Evolutionary conservation across 345 rosid genomes (phyloP).

Genomic region (Acer negundo): DNA sequence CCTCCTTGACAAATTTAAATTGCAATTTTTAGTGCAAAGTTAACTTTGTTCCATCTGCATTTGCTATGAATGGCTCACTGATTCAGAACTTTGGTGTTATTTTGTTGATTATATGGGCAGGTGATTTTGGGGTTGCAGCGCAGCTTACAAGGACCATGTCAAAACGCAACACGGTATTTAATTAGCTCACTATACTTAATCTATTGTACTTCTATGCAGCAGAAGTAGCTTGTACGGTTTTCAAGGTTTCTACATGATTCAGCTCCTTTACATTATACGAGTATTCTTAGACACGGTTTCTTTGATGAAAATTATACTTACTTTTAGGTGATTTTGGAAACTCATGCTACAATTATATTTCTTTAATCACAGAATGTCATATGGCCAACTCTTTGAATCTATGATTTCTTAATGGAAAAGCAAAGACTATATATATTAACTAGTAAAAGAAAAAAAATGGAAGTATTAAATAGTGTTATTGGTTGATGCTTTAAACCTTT

Average conservation of each 20-base stretch:
- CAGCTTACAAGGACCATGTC: slow-evolving; percentile 99
- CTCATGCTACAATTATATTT: not conserved
- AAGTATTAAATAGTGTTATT: not conserved
- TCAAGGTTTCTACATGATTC: not conserved
- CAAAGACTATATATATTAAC: not conserved
- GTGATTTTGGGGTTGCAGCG: slow-evolving; percentile 99
- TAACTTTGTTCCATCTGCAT: not conserved
- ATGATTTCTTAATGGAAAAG: not conserved
- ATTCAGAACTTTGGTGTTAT: slow-evolving; percentile 11
- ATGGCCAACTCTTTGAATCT: slow-evolving; percentile 1
- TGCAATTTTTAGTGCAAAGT: not conserved
- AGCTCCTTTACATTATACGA: not conserved
- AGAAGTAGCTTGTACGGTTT: not conserved
- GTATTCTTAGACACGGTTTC: not conserved
- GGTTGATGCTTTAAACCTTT: not conserved
- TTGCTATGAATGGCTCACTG: not conserved
- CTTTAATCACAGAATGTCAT: not conserved
- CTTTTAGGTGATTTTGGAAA: not conserved
- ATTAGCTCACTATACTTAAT: not conserved
- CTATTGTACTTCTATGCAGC: slow-evolving; percentile 5
- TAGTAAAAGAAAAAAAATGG: not conserved
- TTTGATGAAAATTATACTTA: not conserved
- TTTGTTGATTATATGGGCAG: slow-evolving; percentile 42
- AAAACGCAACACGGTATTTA: slow-evolving; percentile 86
- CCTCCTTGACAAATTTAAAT: not conserved